Percentiles rank a stretch among this genome's conserved stretches.
These are phyloP conservation scores for Trichoderma koningii DNA, from an alignment of 2,329 filamentous ascomycete genomes.

Conservation along the genomic window DNA sequence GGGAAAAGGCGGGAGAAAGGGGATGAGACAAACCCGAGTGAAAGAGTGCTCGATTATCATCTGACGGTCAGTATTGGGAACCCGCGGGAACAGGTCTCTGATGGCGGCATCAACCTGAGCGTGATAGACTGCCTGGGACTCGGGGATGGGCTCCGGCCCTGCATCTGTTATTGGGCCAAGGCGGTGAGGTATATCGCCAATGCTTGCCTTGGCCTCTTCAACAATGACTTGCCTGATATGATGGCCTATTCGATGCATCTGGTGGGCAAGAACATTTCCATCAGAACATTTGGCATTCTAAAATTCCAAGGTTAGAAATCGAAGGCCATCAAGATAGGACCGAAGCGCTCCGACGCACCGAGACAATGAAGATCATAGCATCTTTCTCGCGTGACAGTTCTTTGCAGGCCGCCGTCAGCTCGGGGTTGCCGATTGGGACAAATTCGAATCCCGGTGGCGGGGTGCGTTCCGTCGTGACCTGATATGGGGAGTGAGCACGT, in stretches of 20 bases:
- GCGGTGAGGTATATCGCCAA: constrained; percentile 35
- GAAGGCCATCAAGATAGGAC: background rate
- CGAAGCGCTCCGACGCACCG: constrained; percentile 48
- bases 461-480: constrained; percentile 55
- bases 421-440: constrained; percentile 63
- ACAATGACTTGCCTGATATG: constrained; percentile 62
- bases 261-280: constrained; percentile 48
- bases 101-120: constrained; percentile 63
- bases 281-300: constrained; percentile 39
- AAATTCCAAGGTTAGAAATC: constrained; percentile 1
- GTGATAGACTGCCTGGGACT: constrained; percentile 61
- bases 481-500: constrained; percentile 38
- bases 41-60: constrained; percentile 65
- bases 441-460: constrained; percentile 65
- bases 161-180: constrained; percentile 33
- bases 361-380: constrained; percentile 68
- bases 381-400: constrained; percentile 63
- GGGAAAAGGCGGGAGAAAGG: background rate
- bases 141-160: constrained; percentile 60
- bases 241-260: constrained; percentile 62
- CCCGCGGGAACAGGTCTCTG: constrained; percentile 64
- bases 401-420: constrained; percentile 63
- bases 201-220: constrained; percentile 51
- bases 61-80: constrained; percentile 65
- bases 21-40: constrained; percentile 53